phyloP scores from a whole-genome alignment of 1,284 basidiomycete species.

The Sanghuangporus sanghuang region DNA sequence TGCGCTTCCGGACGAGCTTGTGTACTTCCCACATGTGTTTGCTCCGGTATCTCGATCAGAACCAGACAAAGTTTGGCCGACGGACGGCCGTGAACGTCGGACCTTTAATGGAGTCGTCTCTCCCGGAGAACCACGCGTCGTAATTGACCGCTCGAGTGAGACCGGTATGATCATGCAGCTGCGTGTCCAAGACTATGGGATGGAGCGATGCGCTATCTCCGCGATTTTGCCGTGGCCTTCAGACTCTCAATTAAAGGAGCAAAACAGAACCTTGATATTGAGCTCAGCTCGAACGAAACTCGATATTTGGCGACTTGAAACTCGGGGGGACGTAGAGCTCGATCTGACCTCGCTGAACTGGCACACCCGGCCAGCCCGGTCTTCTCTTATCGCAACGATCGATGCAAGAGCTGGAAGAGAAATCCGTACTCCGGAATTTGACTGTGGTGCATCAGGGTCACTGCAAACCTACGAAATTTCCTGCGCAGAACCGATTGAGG shows the following conservation, averaged over 20 bases:
- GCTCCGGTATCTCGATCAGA: not conserved
- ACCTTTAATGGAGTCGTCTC: constrained; percentile 9
- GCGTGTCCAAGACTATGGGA: constrained; percentile 6
- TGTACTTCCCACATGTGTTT: constrained; percentile 8
- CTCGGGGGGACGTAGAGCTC: not conserved
- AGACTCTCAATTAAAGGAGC: not conserved
- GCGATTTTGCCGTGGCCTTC: not conserved
- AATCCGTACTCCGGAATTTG: not conserved
- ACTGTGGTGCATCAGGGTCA: not conserved
- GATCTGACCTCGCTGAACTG: constrained; percentile 1
- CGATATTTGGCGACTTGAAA: constrained; percentile 1
- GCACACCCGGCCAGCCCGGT: not conserved
- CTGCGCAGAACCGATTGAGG: not conserved
- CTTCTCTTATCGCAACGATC: not conserved
- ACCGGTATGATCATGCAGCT: constrained; percentile 5
- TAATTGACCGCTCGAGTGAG: not conserved
- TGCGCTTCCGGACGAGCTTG: constrained; percentile 1
- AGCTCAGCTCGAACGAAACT: not conserved
- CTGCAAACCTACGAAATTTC: constrained; percentile 1
- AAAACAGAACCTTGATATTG: not conserved
- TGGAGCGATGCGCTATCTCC: constrained; percentile 3
- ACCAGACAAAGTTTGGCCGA: not conserved
- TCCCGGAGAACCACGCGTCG: constrained; percentile 3
- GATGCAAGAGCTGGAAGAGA: not conserved
- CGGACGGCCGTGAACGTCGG: constrained; percentile 2